Evolutionary conservation across 352 stramenopile genomes (phyloP), one percentile per base, ranked within the genome.

Genomic region (Aphanomyces stellatus): DNA sequence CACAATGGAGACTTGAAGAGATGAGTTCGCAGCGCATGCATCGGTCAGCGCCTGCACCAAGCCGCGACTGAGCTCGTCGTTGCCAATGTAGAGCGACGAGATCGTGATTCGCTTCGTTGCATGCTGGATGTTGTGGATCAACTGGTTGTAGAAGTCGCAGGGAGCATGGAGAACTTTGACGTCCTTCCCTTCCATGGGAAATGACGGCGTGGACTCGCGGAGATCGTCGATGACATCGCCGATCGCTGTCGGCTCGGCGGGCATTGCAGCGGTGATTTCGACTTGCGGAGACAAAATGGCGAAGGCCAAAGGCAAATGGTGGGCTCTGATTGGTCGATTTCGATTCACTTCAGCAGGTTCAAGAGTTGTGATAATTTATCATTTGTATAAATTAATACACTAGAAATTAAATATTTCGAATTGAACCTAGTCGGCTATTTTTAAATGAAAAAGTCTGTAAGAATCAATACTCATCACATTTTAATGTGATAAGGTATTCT

Each of bases 71-170:
- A 90, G 71, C 31, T 73, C 63, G 41, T 81, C 81, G 1, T 82
- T 91, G 61, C 83, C 83, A 10, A 91, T 46, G 65, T 91, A 91
- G 27, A 91, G 68, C 48, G 81, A 90, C 15, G 83, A 87, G 46
- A 91, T 76, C 31, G 77, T 81, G 24, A 91, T 75, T 30, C 76
- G 76, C 15, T 40, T 68, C 62, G 77, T 64, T 28, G 83, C 83
- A 8, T 62, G 48, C 37, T 73, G 72, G 37, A 92, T 81, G 65
- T 89, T 88, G 68, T 57, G 48, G 41, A 88, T 43, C 35, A 92
- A 64, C 57, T 80, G 74, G 62, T 86, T 71, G 72, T 88, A 89
- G 51, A 91, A 92, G 19, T 66, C 67, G 7, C 71, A 74, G 6
- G 83, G 83, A 10, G 77, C 77, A 40, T 75, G 43, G 27, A 91